A percentile compares a stretch with the other conserved stretches of the same genome.
Conservation (phyloP, 352 stramenopile species). For the Pythium aristosporum region DNA sequence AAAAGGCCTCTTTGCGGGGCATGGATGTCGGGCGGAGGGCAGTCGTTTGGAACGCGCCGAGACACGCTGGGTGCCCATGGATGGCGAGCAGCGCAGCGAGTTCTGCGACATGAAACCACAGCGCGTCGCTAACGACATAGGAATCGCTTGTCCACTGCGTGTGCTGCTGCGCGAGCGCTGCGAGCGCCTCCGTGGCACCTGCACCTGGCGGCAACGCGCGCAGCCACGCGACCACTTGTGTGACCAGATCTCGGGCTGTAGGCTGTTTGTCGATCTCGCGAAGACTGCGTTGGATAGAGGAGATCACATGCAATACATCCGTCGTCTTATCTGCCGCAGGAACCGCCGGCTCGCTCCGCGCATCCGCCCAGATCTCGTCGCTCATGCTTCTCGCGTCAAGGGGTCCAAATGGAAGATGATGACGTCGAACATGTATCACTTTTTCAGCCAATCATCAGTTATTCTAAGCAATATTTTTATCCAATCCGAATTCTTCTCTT, state of each 20-base stretch:
- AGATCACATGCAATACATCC: neutral
- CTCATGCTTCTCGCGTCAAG: neutral
- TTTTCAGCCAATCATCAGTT: conserved; percentile 1
- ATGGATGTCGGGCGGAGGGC: neutral
- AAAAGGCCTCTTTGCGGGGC: conserved; percentile 9
- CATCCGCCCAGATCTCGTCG: conserved; percentile 20
- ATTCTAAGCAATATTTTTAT: neutral
- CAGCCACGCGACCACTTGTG: neutral
- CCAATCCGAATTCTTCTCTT: neutral
- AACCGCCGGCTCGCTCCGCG: conserved; percentile 1
- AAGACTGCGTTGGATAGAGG: conserved; percentile 8
- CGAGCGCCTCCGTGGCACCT: neutral
- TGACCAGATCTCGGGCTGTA: neutral
- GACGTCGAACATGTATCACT: neutral
- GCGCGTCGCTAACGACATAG: neutral
- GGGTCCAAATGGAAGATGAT: conserved; percentile 5
- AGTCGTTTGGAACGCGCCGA: neutral
- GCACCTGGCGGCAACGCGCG: neutral
- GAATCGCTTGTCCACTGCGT: neutral
- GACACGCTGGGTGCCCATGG: neutral
- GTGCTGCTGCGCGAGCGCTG: neutral
- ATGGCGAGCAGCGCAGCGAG: conserved; percentile 13
- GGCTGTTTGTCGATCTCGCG: conserved; percentile 6
- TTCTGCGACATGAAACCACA: conserved; percentile 23
- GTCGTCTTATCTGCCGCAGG: neutral